A percentile compares a stretch with the other conserved stretches of the same genome.
Conservation (phyloP, 179 eudicot species). For the Drosera spatulata region DNA sequence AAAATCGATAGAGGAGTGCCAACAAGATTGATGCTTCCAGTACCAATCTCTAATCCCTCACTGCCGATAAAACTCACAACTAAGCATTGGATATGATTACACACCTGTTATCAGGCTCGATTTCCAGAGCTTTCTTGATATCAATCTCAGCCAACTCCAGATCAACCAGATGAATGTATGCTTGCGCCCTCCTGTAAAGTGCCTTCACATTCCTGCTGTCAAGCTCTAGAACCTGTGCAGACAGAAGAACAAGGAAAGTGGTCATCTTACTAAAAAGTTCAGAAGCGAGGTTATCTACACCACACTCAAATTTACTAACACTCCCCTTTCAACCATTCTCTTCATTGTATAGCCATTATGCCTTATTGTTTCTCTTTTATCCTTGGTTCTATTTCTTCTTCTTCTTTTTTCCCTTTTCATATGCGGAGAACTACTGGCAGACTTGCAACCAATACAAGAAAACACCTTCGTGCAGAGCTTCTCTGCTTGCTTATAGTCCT, state of each 20-base stretch:
- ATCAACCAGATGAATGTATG: constrained; percentile 36
- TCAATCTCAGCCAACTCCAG: constrained; percentile 43
- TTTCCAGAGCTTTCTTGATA: constrained; percentile 54
- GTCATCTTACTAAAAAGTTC: too few species aligned
- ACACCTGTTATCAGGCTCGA: constrained; percentile 52
- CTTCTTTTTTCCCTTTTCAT: too few species aligned
- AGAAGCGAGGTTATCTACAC: too few species aligned
- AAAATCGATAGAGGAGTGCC: too few species aligned
- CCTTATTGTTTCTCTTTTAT: too few species aligned
- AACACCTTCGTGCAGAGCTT: constrained; percentile 51
- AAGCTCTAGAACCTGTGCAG: constrained; percentile 26
- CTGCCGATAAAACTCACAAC: background rate
- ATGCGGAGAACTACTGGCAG: too few species aligned
- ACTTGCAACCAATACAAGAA: background rate
- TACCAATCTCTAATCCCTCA: background rate
- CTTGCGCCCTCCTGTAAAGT: constrained; percentile 57
- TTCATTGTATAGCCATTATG: too few species aligned
- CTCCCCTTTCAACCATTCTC: too few species aligned
- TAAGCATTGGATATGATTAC: background rate
- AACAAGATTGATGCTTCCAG: too few species aligned
- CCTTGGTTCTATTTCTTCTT: too few species aligned
- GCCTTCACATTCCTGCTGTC: constrained; percentile 50
- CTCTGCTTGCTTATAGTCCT: constrained; percentile 70
- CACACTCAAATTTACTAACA: too few species aligned
- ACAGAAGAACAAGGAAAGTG: too few species aligned